Conservation (phyloP, 768 basidiomycete species). For the Rhodocollybia butyracea region DNA sequence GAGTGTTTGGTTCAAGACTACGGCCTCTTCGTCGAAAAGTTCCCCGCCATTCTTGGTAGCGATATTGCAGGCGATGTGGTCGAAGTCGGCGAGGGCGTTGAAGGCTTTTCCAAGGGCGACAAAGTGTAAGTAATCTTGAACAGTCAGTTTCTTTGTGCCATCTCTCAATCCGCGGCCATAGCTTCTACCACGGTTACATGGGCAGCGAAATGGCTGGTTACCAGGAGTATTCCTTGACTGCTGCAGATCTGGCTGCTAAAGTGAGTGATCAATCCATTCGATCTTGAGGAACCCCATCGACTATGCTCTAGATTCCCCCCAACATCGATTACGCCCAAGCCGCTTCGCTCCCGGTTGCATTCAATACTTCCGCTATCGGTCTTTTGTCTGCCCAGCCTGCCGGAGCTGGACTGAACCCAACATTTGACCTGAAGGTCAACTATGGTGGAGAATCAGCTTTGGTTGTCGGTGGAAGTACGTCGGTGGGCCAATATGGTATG, state of each 20-base stretch:
- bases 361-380: slow-evolving; percentile 49
- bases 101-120: slow-evolving; percentile 47
- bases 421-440: slow-evolving; percentile 34
- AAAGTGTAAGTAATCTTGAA: slow-evolving; percentile 41
- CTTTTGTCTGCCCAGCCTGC: slow-evolving; percentile 36
- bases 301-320: slow-evolving; percentile 44
- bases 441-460: slow-evolving; percentile 43
- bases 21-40: slow-evolving; percentile 35
- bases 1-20: slow-evolving; percentile 31
- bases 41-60: slow-evolving; percentile 43
- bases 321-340: slow-evolving; percentile 46
- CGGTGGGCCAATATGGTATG: slow-evolving; percentile 49
- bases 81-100: slow-evolving; percentile 49
- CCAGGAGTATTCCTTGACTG: slow-evolving; percentile 42
- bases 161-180: slow-evolving; percentile 10
- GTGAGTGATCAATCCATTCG: slow-evolving; percentile 28
- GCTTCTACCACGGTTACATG: slow-evolving; percentile 38
- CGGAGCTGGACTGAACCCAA: slow-evolving; percentile 38
- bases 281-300: slow-evolving; percentile 30
- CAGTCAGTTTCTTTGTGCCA: background rate
- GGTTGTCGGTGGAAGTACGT: slow-evolving; percentile 45
- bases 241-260: slow-evolving; percentile 38
- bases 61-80: slow-evolving; percentile 53
- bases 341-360: slow-evolving; percentile 43
- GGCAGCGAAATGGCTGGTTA: slow-evolving; percentile 35